Base-by-base conservation (phyloP, 495 filamentous ascomycete species). In the Annulohypoxylon moriforme region DNA sequence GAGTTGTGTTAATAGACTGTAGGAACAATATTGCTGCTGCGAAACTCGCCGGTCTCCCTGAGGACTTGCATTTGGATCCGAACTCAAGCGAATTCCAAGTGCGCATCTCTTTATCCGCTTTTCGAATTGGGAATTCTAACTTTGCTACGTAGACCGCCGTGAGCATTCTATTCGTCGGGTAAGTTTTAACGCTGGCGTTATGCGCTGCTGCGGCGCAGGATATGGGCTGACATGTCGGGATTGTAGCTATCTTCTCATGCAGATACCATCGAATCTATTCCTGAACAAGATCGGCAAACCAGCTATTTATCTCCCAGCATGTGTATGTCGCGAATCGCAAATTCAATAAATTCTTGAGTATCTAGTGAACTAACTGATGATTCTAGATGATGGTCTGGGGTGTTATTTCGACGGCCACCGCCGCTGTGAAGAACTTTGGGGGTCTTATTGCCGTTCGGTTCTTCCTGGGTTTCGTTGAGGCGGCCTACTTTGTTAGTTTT, bases 101-200 rank as follows among this genome's bases (percentile, higher is more conserved):
- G 44, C n/a, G 77, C 44, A 29, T 20, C 29, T 22, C 11, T 13
- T 36, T 33, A 60, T 78, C 81, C 8, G 77, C 77, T 11, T 81
- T 79, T 36, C 77, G 40, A 38, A 1, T 9, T 44, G 22, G 52
- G 44, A 8, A 53, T 59, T 13, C 18, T 78, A 31, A 78, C 20
- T 4, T 57, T 31, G 29, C 64, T 22, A 2, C 22, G 1, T 64
- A 87, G 80, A 91, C 90, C 3, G 81, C 85, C 20, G 85, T 92
- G 59, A 89, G 85, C 73, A 91, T 92, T 50, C 78, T 92, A 47
- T 94, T 93, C 71, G 91, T 93, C 6, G 91, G 91, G 60, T 93
- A 91, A 71, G 80, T 86, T 38, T 31, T 38, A 31, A 25, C 25
- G 24, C 31, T 20, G 27, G 27, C 27, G 27, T 6, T 29, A 29